phyloP scores from a whole-genome alignment of 805 yeast genomes.

The Wickerhamiella bombiphila region DNA sequence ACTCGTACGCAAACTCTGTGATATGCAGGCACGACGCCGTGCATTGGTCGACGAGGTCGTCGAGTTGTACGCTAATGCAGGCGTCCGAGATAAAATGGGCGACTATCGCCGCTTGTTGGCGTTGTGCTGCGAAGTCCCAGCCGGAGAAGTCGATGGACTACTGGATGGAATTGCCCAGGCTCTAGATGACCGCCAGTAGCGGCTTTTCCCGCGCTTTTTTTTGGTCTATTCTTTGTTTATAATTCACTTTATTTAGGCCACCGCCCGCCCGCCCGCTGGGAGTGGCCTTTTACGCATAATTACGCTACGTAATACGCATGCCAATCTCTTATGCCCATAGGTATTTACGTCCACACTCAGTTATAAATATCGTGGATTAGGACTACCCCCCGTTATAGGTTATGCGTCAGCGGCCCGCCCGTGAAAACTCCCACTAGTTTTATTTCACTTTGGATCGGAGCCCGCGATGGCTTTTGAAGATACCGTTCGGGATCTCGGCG shows the following conservation, averaged over 20 bases:
- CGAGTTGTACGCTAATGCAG: conserved; percentile 32
- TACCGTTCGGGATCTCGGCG: conserved; percentile 73
- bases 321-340: no score
- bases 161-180: conserved; percentile 61
- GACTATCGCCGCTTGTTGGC: conserved; percentile 71
- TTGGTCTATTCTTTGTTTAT: no score
- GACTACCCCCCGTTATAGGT: no score
- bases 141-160: conserved; percentile 67
- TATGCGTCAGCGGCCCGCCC: no score
- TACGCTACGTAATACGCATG: no score
- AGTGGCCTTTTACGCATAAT: no score
- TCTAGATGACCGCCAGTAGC: conserved; percentile 8
- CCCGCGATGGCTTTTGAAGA: conserved; percentile 32
- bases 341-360: background rate
- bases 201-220: background rate
- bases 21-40: conserved; percentile 30
- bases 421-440: no score
- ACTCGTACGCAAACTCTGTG: conserved; percentile 27
- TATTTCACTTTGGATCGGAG: background rate
- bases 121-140: conserved; percentile 57
- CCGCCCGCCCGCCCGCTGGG: no score
- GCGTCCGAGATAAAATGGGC: conserved; percentile 43
- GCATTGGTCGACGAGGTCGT: conserved; percentile 35
- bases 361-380: no score
- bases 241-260: no score